phyloP scores from a whole-genome alignment of 345 rosid species.

The Arabidopsis suecica region DNA sequence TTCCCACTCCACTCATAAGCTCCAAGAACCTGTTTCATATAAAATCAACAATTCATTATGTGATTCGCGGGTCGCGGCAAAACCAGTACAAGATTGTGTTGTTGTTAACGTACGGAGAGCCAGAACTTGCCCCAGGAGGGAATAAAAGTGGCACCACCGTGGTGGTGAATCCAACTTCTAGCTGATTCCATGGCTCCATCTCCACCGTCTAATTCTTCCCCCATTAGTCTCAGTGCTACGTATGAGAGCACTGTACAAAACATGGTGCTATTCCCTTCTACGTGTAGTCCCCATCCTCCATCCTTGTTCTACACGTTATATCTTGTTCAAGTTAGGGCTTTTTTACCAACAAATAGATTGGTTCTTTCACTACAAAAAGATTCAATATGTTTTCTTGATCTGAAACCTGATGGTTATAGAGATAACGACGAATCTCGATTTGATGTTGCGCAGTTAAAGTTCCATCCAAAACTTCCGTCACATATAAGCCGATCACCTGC shows the following conservation, averaged over 20 bases:
- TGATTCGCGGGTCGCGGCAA: not conserved
- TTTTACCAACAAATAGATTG: not conserved
- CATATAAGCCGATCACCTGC: slow-evolving; percentile 64
- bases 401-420: slow-evolving; percentile 75
- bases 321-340: slow-evolving; percentile 26
- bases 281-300: slow-evolving; percentile 44
- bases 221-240: slow-evolving; percentile 33
- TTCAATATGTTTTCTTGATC: not conserved
- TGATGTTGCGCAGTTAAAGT: slow-evolving; percentile 49
- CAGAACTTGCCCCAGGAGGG: slow-evolving; percentile 40
- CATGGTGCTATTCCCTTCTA: slow-evolving; percentile 40
- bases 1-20: slow-evolving; percentile 60
- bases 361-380: not conserved
- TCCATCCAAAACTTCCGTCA: slow-evolving; percentile 51
- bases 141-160: slow-evolving; percentile 20
- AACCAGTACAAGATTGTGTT: not conserved
- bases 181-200: slow-evolving; percentile 36
- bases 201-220: slow-evolving; percentile 37
- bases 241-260: slow-evolving; percentile 36
- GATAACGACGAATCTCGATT: slow-evolving; percentile 58
- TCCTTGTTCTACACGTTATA: slow-evolving; percentile 30
- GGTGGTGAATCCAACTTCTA: slow-evolving; percentile 35
- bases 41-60: not conserved
- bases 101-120: slow-evolving; percentile 24
- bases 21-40: slow-evolving; percentile 44